phyloP scores from a whole-genome alignment of 2,329 filamentous ascomycete genomes.

The Penicillium italicum region DNA sequence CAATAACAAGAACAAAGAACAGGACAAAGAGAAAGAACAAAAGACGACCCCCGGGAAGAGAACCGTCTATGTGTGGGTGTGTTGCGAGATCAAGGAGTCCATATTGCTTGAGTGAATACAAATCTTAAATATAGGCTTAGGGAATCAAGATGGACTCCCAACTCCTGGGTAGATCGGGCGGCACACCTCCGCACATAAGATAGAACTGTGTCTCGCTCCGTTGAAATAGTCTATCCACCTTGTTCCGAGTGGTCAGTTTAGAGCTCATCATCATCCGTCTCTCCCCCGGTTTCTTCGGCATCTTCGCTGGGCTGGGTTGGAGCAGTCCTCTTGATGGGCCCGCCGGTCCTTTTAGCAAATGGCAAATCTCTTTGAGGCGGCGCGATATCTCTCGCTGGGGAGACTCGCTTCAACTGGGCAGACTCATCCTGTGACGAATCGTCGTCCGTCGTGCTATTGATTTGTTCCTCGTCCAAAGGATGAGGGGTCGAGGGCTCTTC shows the following conservation, averaged over 20 bases:
- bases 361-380: constrained; percentile 43
- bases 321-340: constrained; percentile 2
- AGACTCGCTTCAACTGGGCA: background rate
- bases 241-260: constrained; percentile 12
- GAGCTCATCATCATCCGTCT: constrained; percentile 44
- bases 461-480: constrained; percentile 34
- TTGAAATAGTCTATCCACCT: background rate
- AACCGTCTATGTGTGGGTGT: background rate
- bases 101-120: background rate
- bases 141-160: background rate
- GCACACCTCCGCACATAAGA: background rate
- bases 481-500: constrained; percentile 30
- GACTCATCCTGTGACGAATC: constrained; percentile 12
- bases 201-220: background rate
- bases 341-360: constrained; percentile 29
- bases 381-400: constrained; percentile 4
- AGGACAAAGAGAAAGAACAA: too few relatives aligned
- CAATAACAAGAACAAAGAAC: too few relatives aligned
- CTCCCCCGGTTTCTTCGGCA: constrained; percentile 30
- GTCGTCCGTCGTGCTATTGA: constrained; percentile 31
- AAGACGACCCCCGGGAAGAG: background rate
- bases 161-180: background rate
- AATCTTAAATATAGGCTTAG: background rate
- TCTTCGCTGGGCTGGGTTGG: constrained; percentile 10
- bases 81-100: background rate